Base-by-base conservation (phyloP, 345 rosid species). In the Populus euphratica region DNA sequence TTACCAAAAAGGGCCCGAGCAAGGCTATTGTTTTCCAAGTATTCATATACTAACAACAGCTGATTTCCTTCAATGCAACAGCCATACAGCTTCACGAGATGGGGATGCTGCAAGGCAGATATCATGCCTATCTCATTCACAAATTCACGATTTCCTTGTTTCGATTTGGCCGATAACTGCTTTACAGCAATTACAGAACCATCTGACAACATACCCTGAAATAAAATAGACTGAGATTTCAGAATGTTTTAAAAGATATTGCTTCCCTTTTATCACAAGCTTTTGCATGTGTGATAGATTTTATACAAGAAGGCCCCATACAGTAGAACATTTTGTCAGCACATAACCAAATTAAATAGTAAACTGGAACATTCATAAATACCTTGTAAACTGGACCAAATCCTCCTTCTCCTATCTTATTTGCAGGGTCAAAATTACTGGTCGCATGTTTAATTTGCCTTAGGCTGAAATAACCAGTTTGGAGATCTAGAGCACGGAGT, bases 381-480 rank as follows among this genome's bases (percentile, higher is more conserved):
- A 94, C 96, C 96, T 91, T 92, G 88, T 86, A 92, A 62, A 94
- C 98, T n/a, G 97, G 92, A 31, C 98, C 94, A 75, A 94, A 94
- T 44, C 95, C 98, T 86, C 98, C 97, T 87, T 94, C 98, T 61
- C 95, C 97, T 25, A 91, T 90, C 89, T 92, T 94, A 83, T 88
- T 85, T 25, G 86, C 85, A 61, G 89, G 79, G 76, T 90, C 89
- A 68, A 94, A 94, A 73, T 91, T 94, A 73, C 85, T 82, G 1
- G 97, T 94, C 12, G 97, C 94, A 36, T 84, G 75, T 79, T 90
- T 91, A 54, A 94, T 90, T 83, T 94, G 95, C 59, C 89, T 84
- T 81, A 94, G 71, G 14, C 92, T 87, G 83, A 92, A 94, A 35
- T 81, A 83, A 33, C 97, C 95, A 20, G 98, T 94, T 76, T 88